Conservation (phyloP, 352 stramenopile genomes). For the Phytophthora sojae region DNA sequence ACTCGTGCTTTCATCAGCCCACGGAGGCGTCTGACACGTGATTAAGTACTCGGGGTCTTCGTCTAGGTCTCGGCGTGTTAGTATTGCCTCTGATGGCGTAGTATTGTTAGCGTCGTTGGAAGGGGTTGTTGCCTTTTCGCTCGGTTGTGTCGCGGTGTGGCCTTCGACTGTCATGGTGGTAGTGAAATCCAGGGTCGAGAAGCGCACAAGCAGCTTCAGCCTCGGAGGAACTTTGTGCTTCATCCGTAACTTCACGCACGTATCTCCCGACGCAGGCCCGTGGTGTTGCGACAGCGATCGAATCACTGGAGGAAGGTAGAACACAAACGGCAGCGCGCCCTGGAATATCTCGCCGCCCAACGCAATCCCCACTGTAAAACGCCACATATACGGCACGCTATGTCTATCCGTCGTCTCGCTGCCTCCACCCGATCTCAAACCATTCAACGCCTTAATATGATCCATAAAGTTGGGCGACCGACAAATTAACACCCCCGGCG, state of each 20-base stretch:
- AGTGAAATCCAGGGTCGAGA: constrained; percentile 45
- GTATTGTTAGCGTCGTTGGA: neutral
- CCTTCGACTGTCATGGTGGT: constrained; percentile 31
- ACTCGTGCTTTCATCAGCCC: constrained; percentile 28
- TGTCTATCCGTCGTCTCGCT: constrained; percentile 12
- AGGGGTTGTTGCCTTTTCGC: neutral
- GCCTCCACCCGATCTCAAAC: constrained; percentile 8
- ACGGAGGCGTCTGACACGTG: constrained; percentile 53
- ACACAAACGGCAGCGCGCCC: constrained; percentile 54
- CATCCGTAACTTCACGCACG: constrained; percentile 64
- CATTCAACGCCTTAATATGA: constrained; percentile 48
- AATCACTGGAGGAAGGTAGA: constrained; percentile 68
- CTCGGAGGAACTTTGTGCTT: constrained; percentile 69
- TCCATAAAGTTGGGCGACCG: constrained; percentile 65
- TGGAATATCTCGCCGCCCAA: constrained; percentile 57
- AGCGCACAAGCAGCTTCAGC: constrained; percentile 62
- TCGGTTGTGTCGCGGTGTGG: neutral
- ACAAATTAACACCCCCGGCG: constrained; percentile 43
- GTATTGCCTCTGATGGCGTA: neutral
- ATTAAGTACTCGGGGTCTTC: constrained; percentile 55
- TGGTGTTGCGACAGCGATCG: constrained; percentile 73
- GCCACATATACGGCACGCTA: constrained; percentile 28
- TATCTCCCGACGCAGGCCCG: constrained; percentile 67
- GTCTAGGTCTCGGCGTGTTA: neutral
- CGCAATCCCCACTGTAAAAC: constrained; percentile 51